Base-by-base conservation (phyloP, 805 yeast genomes). In the Kodamaea kaohsiungensis region DNA sequence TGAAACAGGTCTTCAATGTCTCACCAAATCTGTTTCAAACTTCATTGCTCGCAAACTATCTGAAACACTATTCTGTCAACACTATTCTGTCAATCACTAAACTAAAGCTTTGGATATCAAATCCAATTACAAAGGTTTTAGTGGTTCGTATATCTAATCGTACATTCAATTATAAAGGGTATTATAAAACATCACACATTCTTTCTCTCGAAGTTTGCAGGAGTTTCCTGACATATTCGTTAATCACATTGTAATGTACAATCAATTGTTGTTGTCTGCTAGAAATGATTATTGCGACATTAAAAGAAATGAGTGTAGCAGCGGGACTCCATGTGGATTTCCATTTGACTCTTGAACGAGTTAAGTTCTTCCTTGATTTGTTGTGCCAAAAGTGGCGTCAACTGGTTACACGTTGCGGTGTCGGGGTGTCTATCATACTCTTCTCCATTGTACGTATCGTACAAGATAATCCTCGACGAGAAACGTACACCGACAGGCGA, bases 381-480 rank as follows among this genome's bases (percentile, higher is more conserved):
- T 68, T 89, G 91, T 0, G 98, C 97, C 65, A 91, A 72, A 54
- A 80, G 77, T 5, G 98, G 97, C 1, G 97, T 91, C 67, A 91
- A 77, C 65, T 87, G 91, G 69, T 92, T 91, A 72, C 98, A 93
- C 1, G 98, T 91, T 2, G 96, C 96, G 27, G 86, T 77, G 58
- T 91, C 98, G 0, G 98, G 97, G 59, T 86, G 91, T 63, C 99
- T 84, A 69, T 93, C 98, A 69, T 93, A 93, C 59, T 89, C 97
- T 16, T 82, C 85, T 38, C 86, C 85, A 55, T 86, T 81, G 68
- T 88, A 91, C 0, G 97, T 93, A 56, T 91, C 96, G 69, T 86
- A 93, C 43, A 95, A 80, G 7, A 89, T 81, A 53, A 95, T 89
- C 61, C 91, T 78, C 1, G 96, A 86, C 4, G 96, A 88, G 70